Percentiles rank a stretch among this genome's conserved stretches.
phyloP scores from a whole-genome alignment of 805 yeast species.

The Sugiyamaella boreocaroliniensis region DNA sequence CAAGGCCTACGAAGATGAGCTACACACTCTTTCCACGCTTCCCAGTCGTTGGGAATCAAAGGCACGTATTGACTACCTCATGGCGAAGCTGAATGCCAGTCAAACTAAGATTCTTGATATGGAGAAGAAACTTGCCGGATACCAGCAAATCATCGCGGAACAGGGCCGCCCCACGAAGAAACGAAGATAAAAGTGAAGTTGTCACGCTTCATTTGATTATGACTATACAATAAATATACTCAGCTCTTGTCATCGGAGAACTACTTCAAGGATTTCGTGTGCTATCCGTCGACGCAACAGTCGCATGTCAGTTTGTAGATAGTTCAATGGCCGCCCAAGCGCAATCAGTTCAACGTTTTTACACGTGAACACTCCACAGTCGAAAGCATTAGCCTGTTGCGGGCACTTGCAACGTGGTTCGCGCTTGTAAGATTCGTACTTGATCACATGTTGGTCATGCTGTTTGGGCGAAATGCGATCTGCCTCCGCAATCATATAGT shows the following conservation, averaged over 20 bases:
- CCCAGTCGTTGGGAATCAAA: slow-evolving; percentile 47
- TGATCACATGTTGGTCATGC: slow-evolving; percentile 26
- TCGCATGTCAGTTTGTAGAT: slow-evolving; percentile 63
- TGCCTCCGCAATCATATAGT: slow-evolving; percentile 65
- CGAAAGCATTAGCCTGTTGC: slow-evolving; percentile 81
- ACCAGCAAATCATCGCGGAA: slow-evolving; percentile 18
- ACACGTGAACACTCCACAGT: slow-evolving; percentile 93
- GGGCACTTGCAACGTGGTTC: slow-evolving; percentile 47
- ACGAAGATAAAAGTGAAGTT: background rate
- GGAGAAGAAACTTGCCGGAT: slow-evolving; percentile 34
- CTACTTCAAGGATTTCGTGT: slow-evolving; percentile 39
- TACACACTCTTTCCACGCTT: slow-evolving; percentile 49
- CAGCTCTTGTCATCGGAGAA: background rate
- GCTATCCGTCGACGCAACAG: slow-evolving; percentile 63
- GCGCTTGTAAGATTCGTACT: slow-evolving; percentile 25
- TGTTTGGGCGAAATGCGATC: slow-evolving; percentile 40
- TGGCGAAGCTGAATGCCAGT: slow-evolving; percentile 57
- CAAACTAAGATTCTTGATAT: slow-evolving; percentile 44
- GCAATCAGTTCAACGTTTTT: slow-evolving; percentile 62
- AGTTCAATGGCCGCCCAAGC: slow-evolving; percentile 43
- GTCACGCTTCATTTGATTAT: background rate
- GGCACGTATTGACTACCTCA: slow-evolving; percentile 58
- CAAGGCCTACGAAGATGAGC: slow-evolving; percentile 60
- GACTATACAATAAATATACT: background rate
- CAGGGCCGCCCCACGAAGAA: background rate